These are phyloP conservation scores for Delitschia confertaspora DNA, from an alignment of 495 filamentous ascomycete species.

Conservation along the genomic window DNA sequence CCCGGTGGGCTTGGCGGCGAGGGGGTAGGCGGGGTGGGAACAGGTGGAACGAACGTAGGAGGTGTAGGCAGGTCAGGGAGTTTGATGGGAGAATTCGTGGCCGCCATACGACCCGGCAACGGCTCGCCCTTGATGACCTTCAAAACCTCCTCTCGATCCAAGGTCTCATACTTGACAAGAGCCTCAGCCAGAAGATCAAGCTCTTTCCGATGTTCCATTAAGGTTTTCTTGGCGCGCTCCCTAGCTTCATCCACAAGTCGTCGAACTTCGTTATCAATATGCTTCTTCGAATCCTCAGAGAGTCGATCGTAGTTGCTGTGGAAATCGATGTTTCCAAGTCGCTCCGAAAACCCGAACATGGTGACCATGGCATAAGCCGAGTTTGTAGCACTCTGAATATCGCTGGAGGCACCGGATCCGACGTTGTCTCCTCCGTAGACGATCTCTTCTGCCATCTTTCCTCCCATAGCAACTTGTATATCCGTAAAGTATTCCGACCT, in stretches of 20 bases:
- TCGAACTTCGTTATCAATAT: constrained; percentile 81
- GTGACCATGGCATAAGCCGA: constrained; percentile 81
- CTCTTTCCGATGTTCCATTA: constrained; percentile 64
- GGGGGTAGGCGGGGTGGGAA: neutral
- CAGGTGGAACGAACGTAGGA: neutral
- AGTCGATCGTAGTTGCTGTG: constrained; percentile 66
- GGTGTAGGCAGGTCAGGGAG: constrained; percentile 38
- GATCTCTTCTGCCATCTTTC: constrained; percentile 90
- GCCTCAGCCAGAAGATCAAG: constrained; percentile 80
- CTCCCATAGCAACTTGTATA: constrained; percentile 80
- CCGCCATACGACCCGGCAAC: constrained; percentile 48
- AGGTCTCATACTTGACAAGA: constrained; percentile 85
- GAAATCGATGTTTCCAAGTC: constrained; percentile 83
- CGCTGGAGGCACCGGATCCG: constrained; percentile 56
- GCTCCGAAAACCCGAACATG: constrained; percentile 75
- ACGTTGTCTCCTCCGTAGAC: constrained; percentile 82
- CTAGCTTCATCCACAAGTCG: constrained; percentile 74
- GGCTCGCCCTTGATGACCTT: constrained; percentile 80
- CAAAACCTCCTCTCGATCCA: constrained; percentile 79
- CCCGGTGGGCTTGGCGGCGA: no score
- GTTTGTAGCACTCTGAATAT: constrained; percentile 70
- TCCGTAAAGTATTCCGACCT: constrained; percentile 62
- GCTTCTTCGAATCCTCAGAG: constrained; percentile 71
- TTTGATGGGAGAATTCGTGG: constrained; percentile 44
- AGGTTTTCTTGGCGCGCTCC: constrained; percentile 59